Conservation (phyloP, 2,329 filamentous ascomycete species). For the Calonectria fujianensis region DNA sequence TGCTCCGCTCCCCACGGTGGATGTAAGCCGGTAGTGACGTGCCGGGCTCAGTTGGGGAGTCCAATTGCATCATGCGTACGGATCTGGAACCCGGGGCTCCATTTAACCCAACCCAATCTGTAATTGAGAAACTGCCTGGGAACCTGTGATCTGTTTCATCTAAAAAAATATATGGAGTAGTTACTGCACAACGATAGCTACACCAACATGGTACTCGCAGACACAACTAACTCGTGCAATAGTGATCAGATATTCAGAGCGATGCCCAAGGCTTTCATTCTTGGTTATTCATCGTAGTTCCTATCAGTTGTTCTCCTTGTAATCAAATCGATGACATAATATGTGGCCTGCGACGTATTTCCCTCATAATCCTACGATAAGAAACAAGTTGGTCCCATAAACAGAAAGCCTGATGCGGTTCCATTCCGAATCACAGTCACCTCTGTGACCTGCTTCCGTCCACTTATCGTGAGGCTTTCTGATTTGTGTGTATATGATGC, state of each 20-base stretch:
- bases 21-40: slow-evolving; percentile 10
- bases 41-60: slow-evolving; percentile 8
- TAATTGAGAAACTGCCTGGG: neutral
- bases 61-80: slow-evolving; percentile 1
- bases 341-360: neutral
- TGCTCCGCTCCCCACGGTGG: slow-evolving; percentile 14
- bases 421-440: neutral
- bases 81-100: slow-evolving; percentile 13
- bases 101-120: slow-evolving; percentile 17
- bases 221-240: too few relatives aligned
- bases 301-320: neutral
- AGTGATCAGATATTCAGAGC: neutral
- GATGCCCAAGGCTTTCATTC: too few relatives aligned
- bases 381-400: neutral
- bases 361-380: neutral
- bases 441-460: neutral
- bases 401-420: neutral
- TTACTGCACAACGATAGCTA: neutral
- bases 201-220: neutral
- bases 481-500: neutral
- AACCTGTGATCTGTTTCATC: slow-evolving; percentile 9
- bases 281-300: neutral
- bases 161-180: slow-evolving; percentile 5
- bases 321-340: neutral
- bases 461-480: neutral